These are phyloP conservation scores for Trichosporon coremiiforme DNA, from an alignment of 1,284 basidiomycete species.

Conservation along the genomic window DNA sequence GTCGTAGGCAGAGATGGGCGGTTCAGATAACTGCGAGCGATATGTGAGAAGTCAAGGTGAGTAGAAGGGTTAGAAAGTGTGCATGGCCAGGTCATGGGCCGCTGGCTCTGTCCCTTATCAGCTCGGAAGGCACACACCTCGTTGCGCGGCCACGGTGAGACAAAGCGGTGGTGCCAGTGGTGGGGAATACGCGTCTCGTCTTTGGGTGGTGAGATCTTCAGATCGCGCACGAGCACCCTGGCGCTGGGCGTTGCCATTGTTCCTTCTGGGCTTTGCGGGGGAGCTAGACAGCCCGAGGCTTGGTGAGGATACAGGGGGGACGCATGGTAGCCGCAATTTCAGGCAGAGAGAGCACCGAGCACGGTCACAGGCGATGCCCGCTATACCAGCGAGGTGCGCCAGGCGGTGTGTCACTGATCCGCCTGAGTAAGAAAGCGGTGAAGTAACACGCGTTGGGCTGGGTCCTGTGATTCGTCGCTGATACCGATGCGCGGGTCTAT, in stretches of 20 bases:
- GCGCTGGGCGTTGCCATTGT: neutral
- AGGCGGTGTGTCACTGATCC: neutral
- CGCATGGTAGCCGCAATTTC: neutral
- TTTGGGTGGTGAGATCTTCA: neutral
- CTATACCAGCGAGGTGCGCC: neutral
- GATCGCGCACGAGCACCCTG: constrained; percentile 1
- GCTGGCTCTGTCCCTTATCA: neutral
- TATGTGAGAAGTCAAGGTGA: neutral
- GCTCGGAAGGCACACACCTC: neutral
- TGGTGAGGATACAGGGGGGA: neutral
- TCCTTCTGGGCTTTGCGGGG: neutral
- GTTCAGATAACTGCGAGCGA: neutral
- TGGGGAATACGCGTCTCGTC: neutral
- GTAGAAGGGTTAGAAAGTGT: neutral
- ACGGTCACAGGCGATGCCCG: neutral
- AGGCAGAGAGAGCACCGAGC: neutral
- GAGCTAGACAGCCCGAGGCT: neutral
- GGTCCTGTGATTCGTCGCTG: neutral
- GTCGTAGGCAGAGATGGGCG: neutral
- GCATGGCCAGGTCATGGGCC: no score
- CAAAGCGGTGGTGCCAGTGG: neutral
- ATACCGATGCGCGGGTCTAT: neutral
- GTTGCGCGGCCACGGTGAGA: neutral
- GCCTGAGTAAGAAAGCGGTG: neutral
- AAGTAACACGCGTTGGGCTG: neutral